Evolutionary conservation across 2,329 filamentous ascomycete species (phyloP).

Genomic region (Botryotinia globosa): DNA sequence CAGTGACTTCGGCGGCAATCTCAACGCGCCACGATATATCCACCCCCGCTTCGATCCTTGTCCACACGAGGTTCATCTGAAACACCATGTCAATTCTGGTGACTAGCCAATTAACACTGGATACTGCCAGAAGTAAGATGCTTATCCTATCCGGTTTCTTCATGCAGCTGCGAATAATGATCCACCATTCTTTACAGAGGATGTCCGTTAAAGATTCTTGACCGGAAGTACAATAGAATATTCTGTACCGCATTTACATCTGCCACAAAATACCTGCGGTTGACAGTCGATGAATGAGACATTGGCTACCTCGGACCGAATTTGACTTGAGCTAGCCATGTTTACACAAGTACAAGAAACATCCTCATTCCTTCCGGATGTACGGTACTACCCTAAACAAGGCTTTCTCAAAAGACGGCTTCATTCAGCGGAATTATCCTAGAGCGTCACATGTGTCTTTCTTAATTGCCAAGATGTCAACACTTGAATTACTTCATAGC

Average conservation of each 20-base stretch:
- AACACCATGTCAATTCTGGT: not conserved
- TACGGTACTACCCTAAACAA: slow-evolving; percentile 3
- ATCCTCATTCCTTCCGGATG: slow-evolving; percentile 14
- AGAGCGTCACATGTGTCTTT: slow-evolving; percentile 10
- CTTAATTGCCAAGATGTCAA: slow-evolving; percentile 5
- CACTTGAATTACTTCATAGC: not conserved
- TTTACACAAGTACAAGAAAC: slow-evolving; percentile 8
- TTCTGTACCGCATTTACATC: not conserved
- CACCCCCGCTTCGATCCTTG: slow-evolving; percentile 12
- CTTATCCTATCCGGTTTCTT: not conserved
- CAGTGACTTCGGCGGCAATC: not conserved
- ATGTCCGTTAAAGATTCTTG: not conserved
- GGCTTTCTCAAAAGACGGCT: not conserved
- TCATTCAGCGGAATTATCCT: not conserved
- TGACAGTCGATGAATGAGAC: slow-evolving; percentile 10
- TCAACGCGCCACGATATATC: not conserved
- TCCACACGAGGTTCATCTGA: not conserved
- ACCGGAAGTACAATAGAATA: not conserved
- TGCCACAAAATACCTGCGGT: slow-evolving; percentile 1
- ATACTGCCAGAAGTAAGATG: not conserved
- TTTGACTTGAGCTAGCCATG: slow-evolving; percentile 1
- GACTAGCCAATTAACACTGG: not conserved
- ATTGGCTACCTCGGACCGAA: slow-evolving; percentile 19
- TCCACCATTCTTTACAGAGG: not conserved
- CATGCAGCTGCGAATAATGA: not conserved